Base-by-base conservation (phyloP, 2,329 filamentous ascomycete genomes). In the Neonectria faginata region DNA sequence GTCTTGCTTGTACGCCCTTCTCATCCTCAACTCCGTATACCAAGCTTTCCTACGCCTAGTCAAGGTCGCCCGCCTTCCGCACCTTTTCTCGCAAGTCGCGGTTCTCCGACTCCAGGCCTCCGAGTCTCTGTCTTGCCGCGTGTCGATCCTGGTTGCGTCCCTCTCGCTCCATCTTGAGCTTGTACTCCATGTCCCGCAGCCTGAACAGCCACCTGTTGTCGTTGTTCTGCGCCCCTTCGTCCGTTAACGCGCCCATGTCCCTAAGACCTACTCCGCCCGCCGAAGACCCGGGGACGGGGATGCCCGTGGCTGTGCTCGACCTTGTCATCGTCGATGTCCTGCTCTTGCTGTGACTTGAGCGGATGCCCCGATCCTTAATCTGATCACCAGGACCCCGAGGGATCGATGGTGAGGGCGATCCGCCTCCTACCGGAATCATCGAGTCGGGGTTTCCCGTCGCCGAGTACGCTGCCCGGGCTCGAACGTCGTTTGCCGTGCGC, bases 151-250 rank as follows among this genome's bases (percentile, higher is more conserved):
- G 83, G 57, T 97, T 83, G 48, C 96, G 84, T 1, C 90, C 94
- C 79, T 98, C 96, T 14, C 96, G 84, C 81, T 99, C 96, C 50
- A 92, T 90, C 78, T 97, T 97, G 18, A 99, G 84, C 71, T 97
- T 89, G 69, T 91, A 87, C 82, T 99, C 96, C 70, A 98, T 83
- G 76, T 98, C 94, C 62, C 93, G 89, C 36, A 98, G 84, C 7
- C 96, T 84, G 67, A 97, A 88, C 68, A 97, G 89, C 93, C 93
- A 97, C 70, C 91, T 88, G 69, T 92, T 90, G 71, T 95, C 91
- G 42, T 81, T 80, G 41, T 68, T 68, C 25, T 64, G 61, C 55
- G 71, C 67, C 62, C 63, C 61, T 5, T 73, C 70, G 5, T 75
- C 70, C 18, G 68, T 67, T 0, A 75, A 48, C 1, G 74, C 56